Base-by-base conservation (phyloP, 164 flowering plant species). In the Platanus orientalis region DNA sequence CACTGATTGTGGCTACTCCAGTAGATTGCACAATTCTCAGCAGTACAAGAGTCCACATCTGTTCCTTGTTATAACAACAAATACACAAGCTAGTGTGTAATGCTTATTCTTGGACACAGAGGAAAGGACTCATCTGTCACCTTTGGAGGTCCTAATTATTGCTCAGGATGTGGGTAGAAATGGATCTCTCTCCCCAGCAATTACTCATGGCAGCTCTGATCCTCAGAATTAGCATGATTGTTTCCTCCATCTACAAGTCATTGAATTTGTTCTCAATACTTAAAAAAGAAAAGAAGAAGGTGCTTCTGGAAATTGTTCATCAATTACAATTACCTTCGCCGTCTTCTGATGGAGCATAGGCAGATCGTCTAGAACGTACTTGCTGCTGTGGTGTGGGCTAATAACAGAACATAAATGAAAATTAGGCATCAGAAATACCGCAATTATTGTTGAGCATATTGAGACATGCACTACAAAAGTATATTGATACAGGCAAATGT, bases 371-470 rank as follows among this genome's bases (percentile, higher is more conserved):
- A 29, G 91, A 75, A 28, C 86, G 87, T 24, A 65, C 69, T 76
- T 90, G 92, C 58, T 90, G 88, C 36, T 86, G 88, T 52, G 85
- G 86, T 7, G 96, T 85, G 34, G 91, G 93, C 93, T 87, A 73
- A 54, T 16, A 32, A 57, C 42, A 36, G 42, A n/a, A 14, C 9
- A 36, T 36, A 7, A 14, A 36, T 7, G 10, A 36, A 36, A 7
- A 9, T 32, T 14, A 36, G 42, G 12, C 42, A 36, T 36, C 1
- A 36, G 10, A 36, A 36, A 7, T 32, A 9, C 39, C 5, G 39
- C 9, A 5, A 36, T 3, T 3, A 0, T n/a, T n/a, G n/a, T n/a
- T n/a, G n/a, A n/a, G n/a, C n/a, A n/a, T n/a, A n/a, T n/a, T n/a
- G 42, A 7, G 42, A 7, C 42, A 4, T 32, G 39, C 39, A 32